Evolutionary conservation across 257 asterid genomes (phyloP).

Genomic region (Pogostemon cablin): DNA sequence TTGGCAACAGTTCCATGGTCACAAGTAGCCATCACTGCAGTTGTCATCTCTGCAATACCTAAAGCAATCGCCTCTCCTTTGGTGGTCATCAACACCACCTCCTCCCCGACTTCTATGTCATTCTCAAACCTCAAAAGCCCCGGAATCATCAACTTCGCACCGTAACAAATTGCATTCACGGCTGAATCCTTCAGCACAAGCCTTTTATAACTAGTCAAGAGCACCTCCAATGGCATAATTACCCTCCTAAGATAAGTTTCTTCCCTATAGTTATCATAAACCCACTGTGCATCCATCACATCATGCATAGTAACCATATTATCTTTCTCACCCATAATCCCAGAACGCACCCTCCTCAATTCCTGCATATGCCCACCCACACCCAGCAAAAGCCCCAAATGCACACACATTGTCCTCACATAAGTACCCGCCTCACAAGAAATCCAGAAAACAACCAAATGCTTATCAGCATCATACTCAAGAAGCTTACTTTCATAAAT

Average conservation of each 20-base stretch:
- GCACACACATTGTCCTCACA: constrained; percentile 93
- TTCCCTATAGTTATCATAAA: constrained; percentile 76
- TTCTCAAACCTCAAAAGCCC: constrained; percentile 93
- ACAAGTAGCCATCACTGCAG: constrained; percentile 93
- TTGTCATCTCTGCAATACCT: constrained; percentile 96
- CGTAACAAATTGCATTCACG: constrained; percentile 90
- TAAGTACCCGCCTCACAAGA: constrained; percentile 98
- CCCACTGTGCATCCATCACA: constrained; percentile 95
- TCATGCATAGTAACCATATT: constrained; percentile 98
- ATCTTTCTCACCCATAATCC: constrained; percentile 92
- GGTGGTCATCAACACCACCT: constrained; percentile 86
- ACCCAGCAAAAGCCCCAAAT: constrained; percentile 88
- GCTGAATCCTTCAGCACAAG: constrained; percentile 93
- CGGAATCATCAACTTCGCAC: constrained; percentile 93
- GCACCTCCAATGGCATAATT: constrained; percentile 87
- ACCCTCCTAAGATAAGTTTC: constrained; percentile 90
- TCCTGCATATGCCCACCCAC: constrained; percentile 98
- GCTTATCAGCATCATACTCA: constrained; percentile 75
- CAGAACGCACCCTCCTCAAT: constrained; percentile 82
- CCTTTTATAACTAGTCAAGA: constrained; percentile 88
- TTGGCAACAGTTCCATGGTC: constrained; percentile 95
- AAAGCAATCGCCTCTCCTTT: constrained; percentile 93
- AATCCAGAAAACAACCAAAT: constrained; percentile 93
- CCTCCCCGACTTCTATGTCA: constrained; percentile 83
- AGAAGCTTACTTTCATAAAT: constrained; percentile 89